A percentile compares a stretch with the other conserved stretches of the same genome.
These are phyloP conservation scores for Epichloe coenophiala DNA, from an alignment of 2,329 filamentous ascomycete species.

Conservation along the genomic window DNA sequence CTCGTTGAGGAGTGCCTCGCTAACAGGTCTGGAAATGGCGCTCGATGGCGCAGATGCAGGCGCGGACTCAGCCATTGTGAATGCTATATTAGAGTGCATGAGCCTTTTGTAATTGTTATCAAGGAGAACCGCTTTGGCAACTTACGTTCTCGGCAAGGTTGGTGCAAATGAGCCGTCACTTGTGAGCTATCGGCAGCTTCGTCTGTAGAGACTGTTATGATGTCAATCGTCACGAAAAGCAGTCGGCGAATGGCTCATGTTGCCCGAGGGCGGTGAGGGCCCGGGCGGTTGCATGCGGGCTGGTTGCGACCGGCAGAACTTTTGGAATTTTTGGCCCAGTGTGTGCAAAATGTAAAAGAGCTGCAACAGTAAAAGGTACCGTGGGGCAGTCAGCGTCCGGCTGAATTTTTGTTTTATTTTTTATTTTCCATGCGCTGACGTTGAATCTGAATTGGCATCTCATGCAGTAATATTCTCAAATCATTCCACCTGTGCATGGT, in stretches of 20 bases:
- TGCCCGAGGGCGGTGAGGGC: constrained; percentile 31
- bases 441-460: background rate
- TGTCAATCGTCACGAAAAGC: constrained; percentile 25
- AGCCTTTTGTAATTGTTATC: background rate
- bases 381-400: background rate
- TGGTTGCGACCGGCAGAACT: constrained; percentile 28
- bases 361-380: background rate
- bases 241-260: constrained; percentile 21
- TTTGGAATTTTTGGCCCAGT: constrained; percentile 26
- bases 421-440: background rate
- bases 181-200: constrained; percentile 19
- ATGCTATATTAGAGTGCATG: constrained; percentile 3
- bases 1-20: constrained; percentile 95
- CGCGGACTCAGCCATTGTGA: constrained; percentile 41
- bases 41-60: constrained; percentile 37
- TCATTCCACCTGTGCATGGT: background rate
- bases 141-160: constrained; percentile 3
- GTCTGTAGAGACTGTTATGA: constrained; percentile 14
- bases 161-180: constrained; percentile 5
- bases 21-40: constrained; percentile 71
- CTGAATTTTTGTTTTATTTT: constrained; percentile 1
- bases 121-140: background rate
- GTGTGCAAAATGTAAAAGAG: background rate
- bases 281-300: constrained; percentile 9
- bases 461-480: background rate